A percentile compares a stretch with the other conserved stretches of the same genome.
Conservation (phyloP, 176 grass and related monocot genomes). For the Rhipidocladum racemiflorum region DNA sequence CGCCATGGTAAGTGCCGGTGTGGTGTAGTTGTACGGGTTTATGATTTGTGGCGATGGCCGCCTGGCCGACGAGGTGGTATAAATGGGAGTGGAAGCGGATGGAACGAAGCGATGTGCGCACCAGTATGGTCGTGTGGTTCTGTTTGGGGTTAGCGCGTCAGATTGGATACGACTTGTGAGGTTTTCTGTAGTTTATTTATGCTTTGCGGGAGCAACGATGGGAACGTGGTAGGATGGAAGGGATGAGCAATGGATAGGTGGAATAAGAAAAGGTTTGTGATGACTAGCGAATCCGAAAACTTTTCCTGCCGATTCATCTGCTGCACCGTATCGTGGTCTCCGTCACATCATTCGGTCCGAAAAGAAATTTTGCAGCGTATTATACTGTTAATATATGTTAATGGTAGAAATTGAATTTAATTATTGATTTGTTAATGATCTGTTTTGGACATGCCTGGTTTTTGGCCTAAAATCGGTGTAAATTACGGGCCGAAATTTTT, state of each 20-base stretch:
- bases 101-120: slow-evolving; percentile 25
- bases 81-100: slow-evolving; percentile 16
- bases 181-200: neutral
- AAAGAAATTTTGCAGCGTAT: too few relatives aligned
- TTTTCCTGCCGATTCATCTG: too few relatives aligned
- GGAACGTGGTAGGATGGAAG: slow-evolving; percentile 55
- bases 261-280: neutral
- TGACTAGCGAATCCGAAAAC: too few relatives aligned
- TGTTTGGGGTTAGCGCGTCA: slow-evolving; percentile 19
- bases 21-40: neutral
- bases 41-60: neutral
- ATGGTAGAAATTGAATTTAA: too few relatives aligned
- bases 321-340: too few relatives aligned
- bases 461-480: too few relatives aligned
- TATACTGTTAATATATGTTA: too few relatives aligned
- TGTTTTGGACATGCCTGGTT: too few relatives aligned
- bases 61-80: slow-evolving; percentile 26
- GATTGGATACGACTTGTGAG: slow-evolving; percentile 25
- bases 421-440: too few relatives aligned
- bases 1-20: slow-evolving; percentile 24
- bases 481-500: too few relatives aligned
- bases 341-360: too few relatives aligned
- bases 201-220: neutral
- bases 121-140: neutral
- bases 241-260: neutral